Percentiles rank a stretch among this genome's conserved stretches.
phyloP scores from a whole-genome alignment of 768 basidiomycete species.

The Clitopilus passeckerianus region DNA sequence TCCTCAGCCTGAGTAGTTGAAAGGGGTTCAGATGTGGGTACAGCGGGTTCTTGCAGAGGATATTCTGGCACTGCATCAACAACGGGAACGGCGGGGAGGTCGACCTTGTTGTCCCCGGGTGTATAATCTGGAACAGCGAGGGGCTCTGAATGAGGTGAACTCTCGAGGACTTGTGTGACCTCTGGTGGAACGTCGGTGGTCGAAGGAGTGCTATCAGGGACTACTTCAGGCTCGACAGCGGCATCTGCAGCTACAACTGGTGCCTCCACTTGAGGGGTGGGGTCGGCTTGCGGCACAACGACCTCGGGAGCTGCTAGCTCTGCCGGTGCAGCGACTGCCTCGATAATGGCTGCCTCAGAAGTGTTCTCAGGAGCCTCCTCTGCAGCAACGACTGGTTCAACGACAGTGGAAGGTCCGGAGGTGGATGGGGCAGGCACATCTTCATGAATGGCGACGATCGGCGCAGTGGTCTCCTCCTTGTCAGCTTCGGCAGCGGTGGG shows the following conservation, averaged over 20 bases:
- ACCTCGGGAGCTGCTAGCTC: not conserved
- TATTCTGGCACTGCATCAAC: slow-evolving; percentile 3
- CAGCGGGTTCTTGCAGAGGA: not conserved
- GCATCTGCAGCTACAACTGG: slow-evolving; percentile 5
- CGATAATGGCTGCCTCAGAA: not conserved
- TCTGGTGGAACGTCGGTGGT: not conserved
- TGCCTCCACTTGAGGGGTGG: not conserved
- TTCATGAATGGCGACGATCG: not conserved
- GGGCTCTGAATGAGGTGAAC: slow-evolving; percentile 5
- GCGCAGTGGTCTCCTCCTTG: not conserved
- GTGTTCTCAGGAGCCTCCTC: not conserved
- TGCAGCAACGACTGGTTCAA: not conserved
- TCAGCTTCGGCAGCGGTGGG: too few species aligned
- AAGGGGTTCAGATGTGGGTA: not conserved
- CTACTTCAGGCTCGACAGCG: not conserved
- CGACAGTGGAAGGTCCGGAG: not conserved
- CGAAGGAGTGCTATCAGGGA: not conserved
- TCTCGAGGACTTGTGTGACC: not conserved
- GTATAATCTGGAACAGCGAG: slow-evolving; percentile 1
- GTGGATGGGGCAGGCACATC: not conserved
- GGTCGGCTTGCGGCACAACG: not conserved
- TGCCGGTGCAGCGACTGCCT: not conserved
- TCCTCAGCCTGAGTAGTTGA: not conserved
- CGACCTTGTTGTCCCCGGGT: slow-evolving; percentile 5
- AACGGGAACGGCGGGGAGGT: slow-evolving; percentile 1